Evolutionary conservation across 768 basidiomycete genomes (phyloP).

Genomic region (Macrolepiota albuminosa): DNA sequence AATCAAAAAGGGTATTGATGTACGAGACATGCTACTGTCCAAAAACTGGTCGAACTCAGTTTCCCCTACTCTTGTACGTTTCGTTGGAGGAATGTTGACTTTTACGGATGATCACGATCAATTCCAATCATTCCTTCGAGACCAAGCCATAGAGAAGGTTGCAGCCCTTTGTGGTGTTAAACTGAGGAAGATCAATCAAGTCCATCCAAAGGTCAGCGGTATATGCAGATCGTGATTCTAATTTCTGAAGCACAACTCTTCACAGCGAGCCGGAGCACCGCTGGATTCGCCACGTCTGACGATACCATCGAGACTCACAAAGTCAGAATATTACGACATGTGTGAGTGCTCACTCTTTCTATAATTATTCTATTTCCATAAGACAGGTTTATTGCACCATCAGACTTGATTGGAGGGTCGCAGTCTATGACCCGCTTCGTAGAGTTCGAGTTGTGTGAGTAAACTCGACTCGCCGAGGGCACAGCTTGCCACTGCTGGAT

Average conservation of each 20-base stretch:
- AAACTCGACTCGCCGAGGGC: background rate
- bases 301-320: constrained; percentile 22
- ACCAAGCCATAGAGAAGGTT: constrained; percentile 13
- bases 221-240: background rate
- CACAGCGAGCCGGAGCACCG: constrained; percentile 24
- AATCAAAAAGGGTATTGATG: constrained; percentile 1
- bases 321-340: constrained; percentile 24
- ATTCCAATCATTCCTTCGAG: constrained; percentile 22
- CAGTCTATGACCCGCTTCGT: constrained; percentile 19
- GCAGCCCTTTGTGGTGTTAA: constrained; percentile 18
- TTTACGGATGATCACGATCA: constrained; percentile 21
- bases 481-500: background rate
- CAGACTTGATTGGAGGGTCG: constrained; percentile 20
- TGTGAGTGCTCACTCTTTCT: constrained; percentile 17
- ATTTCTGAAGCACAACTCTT: background rate
- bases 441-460: constrained; percentile 17
- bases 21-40: background rate
- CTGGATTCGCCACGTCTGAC: constrained; percentile 17
- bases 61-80: background rate
- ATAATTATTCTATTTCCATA: background rate
- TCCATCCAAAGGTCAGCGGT: constrained; percentile 23
- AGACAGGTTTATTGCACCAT: background rate
- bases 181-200: constrained; percentile 17
- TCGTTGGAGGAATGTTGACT: constrained; percentile 7
- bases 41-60: no score